phyloP scores from a whole-genome alignment of 2,329 filamentous ascomycete genomes.

The Kalmusia sp. region DNA sequence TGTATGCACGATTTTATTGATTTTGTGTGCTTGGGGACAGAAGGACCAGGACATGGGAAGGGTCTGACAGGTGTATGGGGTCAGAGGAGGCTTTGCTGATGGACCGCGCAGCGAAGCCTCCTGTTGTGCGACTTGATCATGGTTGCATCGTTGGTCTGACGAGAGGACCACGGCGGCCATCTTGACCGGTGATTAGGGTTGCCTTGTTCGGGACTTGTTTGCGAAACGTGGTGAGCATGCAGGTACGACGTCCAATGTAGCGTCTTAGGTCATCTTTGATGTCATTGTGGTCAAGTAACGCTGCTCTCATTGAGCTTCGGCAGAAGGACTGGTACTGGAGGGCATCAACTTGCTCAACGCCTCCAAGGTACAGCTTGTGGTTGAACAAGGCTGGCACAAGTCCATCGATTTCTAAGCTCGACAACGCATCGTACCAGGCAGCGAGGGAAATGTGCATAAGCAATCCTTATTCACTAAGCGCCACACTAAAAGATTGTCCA shows the following conservation, averaged over 20 bases:
- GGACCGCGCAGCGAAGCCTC: slow-evolving; percentile 1
- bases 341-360: no score
- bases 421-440: no score
- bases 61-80: not conserved
- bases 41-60: not conserved
- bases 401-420: no score
- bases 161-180: not conserved
- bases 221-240: not conserved
- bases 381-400: no score
- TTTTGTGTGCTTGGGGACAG: slow-evolving; percentile 3
- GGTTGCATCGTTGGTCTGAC: not conserved
- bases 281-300: no score
- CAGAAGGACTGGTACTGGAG: no score
- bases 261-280: no score
- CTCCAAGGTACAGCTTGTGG: no score
- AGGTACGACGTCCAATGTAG: no score
- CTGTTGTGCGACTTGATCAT: not conserved
- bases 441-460: no score
- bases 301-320: no score
- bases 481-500: not conserved
- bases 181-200: not conserved
- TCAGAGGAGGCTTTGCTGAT: not conserved
- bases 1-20: slow-evolving; percentile 16
- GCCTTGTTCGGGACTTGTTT: not conserved
- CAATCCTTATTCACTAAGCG: no score